A percentile compares a stretch with the other conserved stretches of the same genome.
phyloP scores from a whole-genome alignment of 352 stramenopile species.

The Pythium utonaiense region DNA sequence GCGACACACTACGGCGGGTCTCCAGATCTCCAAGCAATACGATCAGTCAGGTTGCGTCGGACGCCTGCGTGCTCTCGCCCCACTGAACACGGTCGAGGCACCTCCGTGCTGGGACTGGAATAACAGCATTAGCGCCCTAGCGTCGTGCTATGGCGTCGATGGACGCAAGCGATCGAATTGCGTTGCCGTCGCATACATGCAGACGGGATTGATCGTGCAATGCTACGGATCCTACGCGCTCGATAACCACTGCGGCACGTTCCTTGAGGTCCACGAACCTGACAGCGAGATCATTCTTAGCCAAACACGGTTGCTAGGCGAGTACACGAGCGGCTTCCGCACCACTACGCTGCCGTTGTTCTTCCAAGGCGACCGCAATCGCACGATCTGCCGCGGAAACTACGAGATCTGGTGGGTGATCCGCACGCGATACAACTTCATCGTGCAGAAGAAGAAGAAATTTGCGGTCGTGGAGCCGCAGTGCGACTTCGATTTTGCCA shows the following conservation, averaged over 20 bases:
- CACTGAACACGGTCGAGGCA: constrained; percentile 43
- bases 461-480: constrained; percentile 52
- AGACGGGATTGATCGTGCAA: constrained; percentile 74
- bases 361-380: constrained; percentile 51
- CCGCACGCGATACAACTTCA: constrained; percentile 75
- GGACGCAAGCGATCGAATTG: constrained; percentile 52
- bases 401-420: constrained; percentile 90
- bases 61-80: constrained; percentile 41
- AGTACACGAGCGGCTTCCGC: constrained; percentile 72
- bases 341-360: constrained; percentile 74
- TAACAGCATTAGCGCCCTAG: constrained; percentile 59
- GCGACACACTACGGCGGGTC: constrained; percentile 32
- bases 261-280: constrained; percentile 79
- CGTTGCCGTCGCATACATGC: constrained; percentile 76
- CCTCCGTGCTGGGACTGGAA: constrained; percentile 87
- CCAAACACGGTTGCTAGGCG: constrained; percentile 60
- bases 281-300: constrained; percentile 62
- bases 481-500: constrained; percentile 80
- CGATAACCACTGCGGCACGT: constrained; percentile 80
- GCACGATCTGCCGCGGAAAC: constrained; percentile 62
- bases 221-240: constrained; percentile 66
- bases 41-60: constrained; percentile 53
- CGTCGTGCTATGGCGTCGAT: constrained; percentile 60
- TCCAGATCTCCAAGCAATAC: constrained; percentile 50
- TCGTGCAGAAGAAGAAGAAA: constrained; percentile 81